Evolutionary conservation across 176 grass and related monocot genomes (phyloP).

Genomic region (Oryza meridionalis): DNA sequence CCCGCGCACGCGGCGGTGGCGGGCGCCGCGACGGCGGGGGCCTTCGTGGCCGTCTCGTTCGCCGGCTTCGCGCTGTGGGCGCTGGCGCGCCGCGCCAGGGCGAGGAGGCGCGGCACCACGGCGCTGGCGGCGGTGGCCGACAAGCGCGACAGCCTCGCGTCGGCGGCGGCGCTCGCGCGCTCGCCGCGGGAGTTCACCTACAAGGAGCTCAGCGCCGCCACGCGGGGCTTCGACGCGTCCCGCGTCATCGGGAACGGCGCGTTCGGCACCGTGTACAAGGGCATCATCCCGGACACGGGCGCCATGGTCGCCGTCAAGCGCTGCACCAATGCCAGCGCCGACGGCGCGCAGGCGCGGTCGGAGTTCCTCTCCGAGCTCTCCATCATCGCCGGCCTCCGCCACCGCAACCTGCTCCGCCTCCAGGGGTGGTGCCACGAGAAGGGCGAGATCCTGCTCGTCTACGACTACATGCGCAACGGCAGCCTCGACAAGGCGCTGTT

Average conservation of each 20-base stretch:
- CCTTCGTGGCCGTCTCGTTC: slow-evolving; percentile 63
- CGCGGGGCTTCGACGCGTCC: slow-evolving; percentile 60
- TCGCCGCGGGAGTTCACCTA: slow-evolving; percentile 84
- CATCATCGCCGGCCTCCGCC: slow-evolving; percentile 95
- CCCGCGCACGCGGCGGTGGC: slow-evolving; percentile 66
- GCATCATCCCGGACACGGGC: slow-evolving; percentile 86
- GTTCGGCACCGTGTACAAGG: slow-evolving; percentile 96
- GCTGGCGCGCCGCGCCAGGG: slow-evolving; percentile 43
- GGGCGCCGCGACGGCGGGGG: slow-evolving; percentile 75
- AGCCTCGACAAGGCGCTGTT: slow-evolving; percentile 89
- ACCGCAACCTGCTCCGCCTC: slow-evolving; percentile 87
- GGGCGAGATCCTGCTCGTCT: slow-evolving; percentile 88
- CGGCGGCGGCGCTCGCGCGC: slow-evolving; percentile 63
- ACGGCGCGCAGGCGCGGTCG: slow-evolving; percentile 59
- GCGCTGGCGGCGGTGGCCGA: slow-evolving; percentile 27
- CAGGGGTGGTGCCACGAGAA: slow-evolving; percentile 95
- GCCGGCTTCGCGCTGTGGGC: slow-evolving; percentile 77
- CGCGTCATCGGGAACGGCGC: slow-evolving; percentile 95
- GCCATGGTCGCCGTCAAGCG: slow-evolving; percentile 95
- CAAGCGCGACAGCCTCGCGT: slow-evolving; percentile 53
- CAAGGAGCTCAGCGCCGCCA: slow-evolving; percentile 75
- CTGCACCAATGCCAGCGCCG: slow-evolving; percentile 50
- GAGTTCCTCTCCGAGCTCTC: slow-evolving; percentile 94
- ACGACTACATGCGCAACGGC: slow-evolving; percentile 99
- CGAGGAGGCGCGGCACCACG: slow-evolving; percentile 16